phyloP scores from a whole-genome alignment of 1,284 basidiomycete genomes.

The Crepidotus sp. region DNA sequence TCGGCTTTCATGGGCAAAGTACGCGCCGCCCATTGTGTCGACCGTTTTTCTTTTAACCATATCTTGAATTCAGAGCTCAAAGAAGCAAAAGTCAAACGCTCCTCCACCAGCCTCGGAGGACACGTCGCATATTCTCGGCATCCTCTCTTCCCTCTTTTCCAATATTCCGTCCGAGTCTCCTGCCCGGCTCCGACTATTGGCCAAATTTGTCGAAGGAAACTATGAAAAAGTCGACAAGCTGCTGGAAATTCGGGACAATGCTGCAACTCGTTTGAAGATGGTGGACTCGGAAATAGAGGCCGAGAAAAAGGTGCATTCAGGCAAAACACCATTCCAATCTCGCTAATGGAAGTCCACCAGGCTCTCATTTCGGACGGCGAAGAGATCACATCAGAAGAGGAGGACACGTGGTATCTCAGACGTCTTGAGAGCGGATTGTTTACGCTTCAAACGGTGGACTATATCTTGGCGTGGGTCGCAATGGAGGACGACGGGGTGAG shows the following conservation, averaged over 20 bases:
- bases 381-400: slow-evolving; percentile 52
- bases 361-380: slow-evolving; percentile 50
- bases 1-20: slow-evolving; percentile 92
- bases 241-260: slow-evolving; percentile 76
- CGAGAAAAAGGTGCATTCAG: slow-evolving; percentile 51
- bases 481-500: slow-evolving; percentile 98
- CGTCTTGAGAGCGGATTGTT: slow-evolving; percentile 83
- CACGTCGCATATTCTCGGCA: slow-evolving; percentile 78
- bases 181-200: slow-evolving; percentile 72
- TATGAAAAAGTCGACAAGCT: slow-evolving; percentile 94
- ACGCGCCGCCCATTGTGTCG: neutral
- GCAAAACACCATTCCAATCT: neutral
- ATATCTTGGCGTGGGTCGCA: slow-evolving; percentile 87
- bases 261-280: slow-evolving; percentile 46
- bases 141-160: slow-evolving; percentile 83
- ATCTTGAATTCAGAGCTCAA: slow-evolving; percentile 33
- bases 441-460: slow-evolving; percentile 86
- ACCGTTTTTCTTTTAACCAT: neutral
- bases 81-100: slow-evolving; percentile 48
- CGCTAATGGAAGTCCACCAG: slow-evolving; percentile 26
- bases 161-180: slow-evolving; percentile 83
- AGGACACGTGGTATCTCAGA: slow-evolving; percentile 75
- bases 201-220: slow-evolving; percentile 87
- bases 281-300: slow-evolving; percentile 56
- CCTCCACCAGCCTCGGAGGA: slow-evolving; percentile 68